These are phyloP conservation scores for Paracamarosporium sp. DNA, from an alignment of 2,329 filamentous ascomycete genomes.

Conservation along the genomic window DNA sequence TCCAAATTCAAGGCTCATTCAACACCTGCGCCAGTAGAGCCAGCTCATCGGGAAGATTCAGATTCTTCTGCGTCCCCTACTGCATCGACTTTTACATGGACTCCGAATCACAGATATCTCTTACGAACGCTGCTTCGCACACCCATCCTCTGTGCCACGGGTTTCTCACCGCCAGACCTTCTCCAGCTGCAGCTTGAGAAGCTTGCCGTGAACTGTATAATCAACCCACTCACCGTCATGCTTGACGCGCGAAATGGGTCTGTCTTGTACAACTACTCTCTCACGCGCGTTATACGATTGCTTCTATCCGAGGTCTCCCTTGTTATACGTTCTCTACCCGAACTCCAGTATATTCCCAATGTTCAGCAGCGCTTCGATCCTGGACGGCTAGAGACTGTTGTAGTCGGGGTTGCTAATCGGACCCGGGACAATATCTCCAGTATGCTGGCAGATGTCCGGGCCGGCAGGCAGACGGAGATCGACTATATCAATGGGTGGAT, in stretches of 20 bases:
- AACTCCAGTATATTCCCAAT: conserved; percentile 69
- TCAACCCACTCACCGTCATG: conserved; percentile 82
- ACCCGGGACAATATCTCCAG: conserved; percentile 66
- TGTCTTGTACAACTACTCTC: conserved; percentile 70
- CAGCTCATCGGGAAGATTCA: conserved; percentile 18
- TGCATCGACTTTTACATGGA: conserved; percentile 36
- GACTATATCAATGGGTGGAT: conserved; percentile 92
- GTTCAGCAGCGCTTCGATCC: conserved; percentile 66
- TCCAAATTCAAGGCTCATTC: conserved; percentile 14
- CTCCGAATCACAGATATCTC: conserved; percentile 64
- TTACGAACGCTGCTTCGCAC: conserved; percentile 68
- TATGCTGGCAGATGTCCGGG: conserved; percentile 71
- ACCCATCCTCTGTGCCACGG: conserved; percentile 66
- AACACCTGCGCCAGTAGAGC: conserved; percentile 2
- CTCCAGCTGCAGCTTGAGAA: conserved; percentile 79
- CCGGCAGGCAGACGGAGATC: conserved; percentile 72
- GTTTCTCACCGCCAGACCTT: conserved; percentile 66
- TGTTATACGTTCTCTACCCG: conserved; percentile 77
- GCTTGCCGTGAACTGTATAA: conserved; percentile 75
- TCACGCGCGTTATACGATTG: conserved; percentile 71
- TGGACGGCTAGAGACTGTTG: conserved; percentile 67
- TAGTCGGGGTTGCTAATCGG: conserved; percentile 60
- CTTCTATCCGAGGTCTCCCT: conserved; percentile 76
- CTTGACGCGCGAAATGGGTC: conserved; percentile 78
- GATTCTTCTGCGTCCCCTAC: conserved; percentile 22